These are phyloP conservation scores for Hypsizygus marmoreus DNA, from an alignment of 768 basidiomycete species.

Conservation along the genomic window DNA sequence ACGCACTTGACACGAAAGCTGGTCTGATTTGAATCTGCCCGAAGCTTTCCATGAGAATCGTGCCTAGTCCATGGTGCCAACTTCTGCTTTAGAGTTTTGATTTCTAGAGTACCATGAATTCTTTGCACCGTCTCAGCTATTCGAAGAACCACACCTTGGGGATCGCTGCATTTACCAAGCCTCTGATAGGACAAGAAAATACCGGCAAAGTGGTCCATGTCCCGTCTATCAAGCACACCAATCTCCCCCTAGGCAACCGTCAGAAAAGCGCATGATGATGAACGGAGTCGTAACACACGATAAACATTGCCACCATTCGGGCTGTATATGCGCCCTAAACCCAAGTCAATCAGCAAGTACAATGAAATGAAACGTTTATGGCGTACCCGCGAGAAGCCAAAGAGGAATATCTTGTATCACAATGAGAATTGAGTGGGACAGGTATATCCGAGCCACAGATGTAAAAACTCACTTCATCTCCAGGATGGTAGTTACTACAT, in stretches of 20 bases:
- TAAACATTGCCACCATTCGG: conserved; percentile 71
- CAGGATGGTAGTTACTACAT: conserved; percentile 65
- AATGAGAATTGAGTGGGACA: not conserved
- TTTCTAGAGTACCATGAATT: conserved; percentile 1
- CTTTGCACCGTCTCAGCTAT: too few species aligned
- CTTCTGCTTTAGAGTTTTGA: conserved; percentile 34
- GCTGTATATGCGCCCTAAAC: conserved; percentile 74
- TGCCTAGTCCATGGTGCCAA: conserved; percentile 58
- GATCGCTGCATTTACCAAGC: conserved; percentile 54
- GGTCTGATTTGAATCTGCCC: conserved; percentile 46
- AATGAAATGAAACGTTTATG: not conserved
- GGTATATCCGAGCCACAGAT: not conserved
- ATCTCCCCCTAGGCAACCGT: conserved; percentile 56
- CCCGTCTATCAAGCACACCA: conserved; percentile 66
- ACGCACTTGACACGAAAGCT: conserved; percentile 66
- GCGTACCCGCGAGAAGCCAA: conserved; percentile 73
- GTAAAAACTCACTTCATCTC: conserved; percentile 61
- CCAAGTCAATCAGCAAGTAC: conserved; percentile 6
- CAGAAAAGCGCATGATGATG: not conserved
- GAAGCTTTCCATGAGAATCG: conserved; percentile 51
- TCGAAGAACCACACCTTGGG: conserved; percentile 36
- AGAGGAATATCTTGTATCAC: conserved; percentile 65
- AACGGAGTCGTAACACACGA: conserved; percentile 39
- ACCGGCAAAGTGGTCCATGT: conserved; percentile 71
- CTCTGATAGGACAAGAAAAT: conserved; percentile 66